Base-by-base conservation (phyloP, 1,139 yeast genomes). In the Pneumocystis oryctolagi region DNA sequence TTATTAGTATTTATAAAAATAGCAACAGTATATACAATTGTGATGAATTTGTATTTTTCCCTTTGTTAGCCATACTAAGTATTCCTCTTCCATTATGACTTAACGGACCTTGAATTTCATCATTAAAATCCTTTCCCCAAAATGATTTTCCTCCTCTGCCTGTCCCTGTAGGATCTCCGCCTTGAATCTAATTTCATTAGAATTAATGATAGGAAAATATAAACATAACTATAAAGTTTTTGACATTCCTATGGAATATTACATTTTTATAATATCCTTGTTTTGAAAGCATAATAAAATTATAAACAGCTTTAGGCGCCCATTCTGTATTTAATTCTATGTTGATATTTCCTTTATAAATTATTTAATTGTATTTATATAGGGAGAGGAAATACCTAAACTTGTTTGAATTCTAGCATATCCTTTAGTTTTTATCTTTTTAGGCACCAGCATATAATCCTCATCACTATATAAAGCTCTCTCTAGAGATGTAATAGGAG, bases 41-140 rank as follows among this genome's bases (percentile, higher is more conserved):
- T 0, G 90, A 83, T 14, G 83, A 80, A 68, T 87, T 87, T 5
- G 85, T 76, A 67, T 83, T 72, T 56, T 78, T 75, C 3, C 87
- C 89, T 56, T 78, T 75, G 69, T 86, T 87, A 2, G 95, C 94
- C 89, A 87, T 84, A 57, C 92, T 84, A 72, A 89, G 77, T 71
- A 85, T 80, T 73, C 96, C 96, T 68, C 95, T 85, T 71, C 79
- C 83, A 75, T 81, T 82, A 78, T 88, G 96, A 73, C 76, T 85
- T 78, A 83, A 82, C 70, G 80, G 73, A 71, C 89, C 87, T 81
- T 87, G 87, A 20, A 75, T 71, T 65, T 80, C 83, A 65, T 79
- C 81, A 25, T 73, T 71, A 65, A 80, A 78, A 71, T 71, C 63
- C 72, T 72, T 20, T 77, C 77, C 64, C 67, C 71, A 67, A 66